Conservation (phyloP, 306 rosid species). For the Lathyrus oleraceus region DNA sequence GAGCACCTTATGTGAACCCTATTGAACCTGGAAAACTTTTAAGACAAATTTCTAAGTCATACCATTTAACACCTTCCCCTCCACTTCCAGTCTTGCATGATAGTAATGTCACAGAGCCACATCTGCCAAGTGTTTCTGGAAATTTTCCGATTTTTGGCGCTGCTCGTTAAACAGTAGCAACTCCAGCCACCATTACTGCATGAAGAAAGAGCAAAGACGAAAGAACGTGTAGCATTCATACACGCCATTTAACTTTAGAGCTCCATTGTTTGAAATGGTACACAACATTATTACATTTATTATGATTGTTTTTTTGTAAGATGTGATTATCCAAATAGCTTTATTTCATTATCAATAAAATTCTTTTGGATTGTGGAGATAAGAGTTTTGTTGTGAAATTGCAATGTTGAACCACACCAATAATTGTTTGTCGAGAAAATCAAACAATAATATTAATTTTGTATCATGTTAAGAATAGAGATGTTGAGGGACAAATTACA, state of each 20-base stretch:
- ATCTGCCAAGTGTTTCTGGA: slow-evolving; percentile 53
- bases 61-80: slow-evolving; percentile 63
- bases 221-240: neutral
- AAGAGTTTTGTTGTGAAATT: too few relatives aligned
- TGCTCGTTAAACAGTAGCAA: slow-evolving; percentile 1
- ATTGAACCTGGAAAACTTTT: slow-evolving; percentile 60
- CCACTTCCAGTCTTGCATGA: slow-evolving; percentile 55
- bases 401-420: too few relatives aligned
- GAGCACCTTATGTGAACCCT: slow-evolving; percentile 62
- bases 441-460: too few relatives aligned
- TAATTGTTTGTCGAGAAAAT: too few relatives aligned
- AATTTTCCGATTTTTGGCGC: neutral
- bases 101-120: slow-evolving; percentile 61
- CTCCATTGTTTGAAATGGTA: slow-evolving; percentile 6
- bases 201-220: slow-evolving; percentile 23
- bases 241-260: neutral
- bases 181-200: slow-evolving; percentile 25
- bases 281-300: neutral
- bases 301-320: slow-evolving; percentile 10
- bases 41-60: slow-evolving; percentile 7
- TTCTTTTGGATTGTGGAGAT: slow-evolving; percentile 19
- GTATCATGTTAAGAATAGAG: too few relatives aligned
- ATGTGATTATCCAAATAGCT: slow-evolving; percentile 5
- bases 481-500: too few relatives aligned
- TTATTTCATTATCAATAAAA: neutral